Percentiles rank a stretch among this genome's conserved stretches.
Evolutionary conservation across 2,329 filamentous ascomycete species (phyloP).

Genomic region (Endoconidiophora laricicola): DNA sequence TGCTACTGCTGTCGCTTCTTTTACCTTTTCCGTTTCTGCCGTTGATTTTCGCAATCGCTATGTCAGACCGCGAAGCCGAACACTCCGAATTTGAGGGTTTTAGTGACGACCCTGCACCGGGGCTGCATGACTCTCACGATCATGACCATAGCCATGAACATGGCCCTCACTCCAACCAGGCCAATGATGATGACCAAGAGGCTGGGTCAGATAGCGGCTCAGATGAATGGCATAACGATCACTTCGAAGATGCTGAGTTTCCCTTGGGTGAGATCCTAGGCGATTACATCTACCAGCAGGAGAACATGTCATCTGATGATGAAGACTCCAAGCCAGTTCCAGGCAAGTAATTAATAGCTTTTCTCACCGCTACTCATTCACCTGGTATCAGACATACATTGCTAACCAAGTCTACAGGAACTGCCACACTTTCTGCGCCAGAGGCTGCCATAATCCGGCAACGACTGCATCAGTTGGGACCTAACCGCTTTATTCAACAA

Average conservation of each 20-base stretch:
- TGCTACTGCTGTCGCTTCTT: too few species aligned
- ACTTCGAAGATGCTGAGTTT: constrained; percentile 9
- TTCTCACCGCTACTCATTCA: too few species aligned
- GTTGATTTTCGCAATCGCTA: background rate
- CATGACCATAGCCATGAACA: background rate
- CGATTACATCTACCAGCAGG: constrained; percentile 8
- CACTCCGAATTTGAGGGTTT: constrained; percentile 7
- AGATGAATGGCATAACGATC: background rate
- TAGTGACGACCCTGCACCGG: background rate
- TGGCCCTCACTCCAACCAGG: background rate
- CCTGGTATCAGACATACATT: too few species aligned
- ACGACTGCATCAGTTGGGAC: constrained; percentile 7
- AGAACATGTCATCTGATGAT: background rate
- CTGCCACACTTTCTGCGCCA: background rate
- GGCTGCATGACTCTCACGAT: background rate
- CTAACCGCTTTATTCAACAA: constrained; percentile 1
- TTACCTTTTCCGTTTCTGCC: too few species aligned
- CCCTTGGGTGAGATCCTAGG: constrained; percentile 14
- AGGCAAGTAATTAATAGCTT: too few species aligned
- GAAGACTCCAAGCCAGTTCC: too few species aligned
- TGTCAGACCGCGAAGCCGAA: background rate
- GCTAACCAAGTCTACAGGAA: background rate
- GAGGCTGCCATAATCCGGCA: constrained; percentile 4
- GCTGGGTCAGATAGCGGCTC: too few species aligned
- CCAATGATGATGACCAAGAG: background rate